These are phyloP conservation scores for Neodidymelliopsis sp. DNA, from an alignment of 2,329 filamentous ascomycete species.

Conservation along the genomic window DNA sequence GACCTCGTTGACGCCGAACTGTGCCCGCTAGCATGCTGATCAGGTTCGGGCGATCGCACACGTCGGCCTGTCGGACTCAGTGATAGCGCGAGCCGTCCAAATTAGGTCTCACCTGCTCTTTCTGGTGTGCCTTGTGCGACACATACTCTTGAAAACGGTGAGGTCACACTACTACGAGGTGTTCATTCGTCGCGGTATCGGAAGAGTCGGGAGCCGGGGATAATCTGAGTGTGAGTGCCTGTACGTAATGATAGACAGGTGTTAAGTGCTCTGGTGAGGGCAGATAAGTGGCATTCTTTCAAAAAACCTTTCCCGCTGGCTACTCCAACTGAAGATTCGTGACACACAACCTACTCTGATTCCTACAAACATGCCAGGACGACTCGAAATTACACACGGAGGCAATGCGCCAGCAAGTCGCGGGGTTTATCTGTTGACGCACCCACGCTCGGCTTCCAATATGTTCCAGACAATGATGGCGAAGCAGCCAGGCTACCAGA, in stretches of 20 bases:
- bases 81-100: neutral
- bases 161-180: neutral
- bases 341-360: neutral
- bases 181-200: neutral
- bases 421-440: slow-evolving; percentile 27
- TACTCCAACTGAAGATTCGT: neutral
- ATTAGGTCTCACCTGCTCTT: neutral
- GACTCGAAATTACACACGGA: neutral
- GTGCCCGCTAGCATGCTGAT: neutral
- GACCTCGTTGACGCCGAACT: too few relatives aligned
- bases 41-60: slow-evolving; percentile 3
- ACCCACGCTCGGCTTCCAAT: slow-evolving; percentile 29
- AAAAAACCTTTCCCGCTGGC: neutral
- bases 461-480: slow-evolving; percentile 31
- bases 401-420: neutral
- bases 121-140: neutral
- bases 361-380: neutral
- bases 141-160: neutral
- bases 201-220: neutral
- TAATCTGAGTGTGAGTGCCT: neutral
- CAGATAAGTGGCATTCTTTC: neutral
- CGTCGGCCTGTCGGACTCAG: neutral
- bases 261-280: neutral
- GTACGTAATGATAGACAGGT: neutral
- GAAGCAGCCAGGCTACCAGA: slow-evolving; percentile 25